Evolutionary conservation across 495 filamentous ascomycete species (phyloP).

Genomic region (Letharia lupina): DNA sequence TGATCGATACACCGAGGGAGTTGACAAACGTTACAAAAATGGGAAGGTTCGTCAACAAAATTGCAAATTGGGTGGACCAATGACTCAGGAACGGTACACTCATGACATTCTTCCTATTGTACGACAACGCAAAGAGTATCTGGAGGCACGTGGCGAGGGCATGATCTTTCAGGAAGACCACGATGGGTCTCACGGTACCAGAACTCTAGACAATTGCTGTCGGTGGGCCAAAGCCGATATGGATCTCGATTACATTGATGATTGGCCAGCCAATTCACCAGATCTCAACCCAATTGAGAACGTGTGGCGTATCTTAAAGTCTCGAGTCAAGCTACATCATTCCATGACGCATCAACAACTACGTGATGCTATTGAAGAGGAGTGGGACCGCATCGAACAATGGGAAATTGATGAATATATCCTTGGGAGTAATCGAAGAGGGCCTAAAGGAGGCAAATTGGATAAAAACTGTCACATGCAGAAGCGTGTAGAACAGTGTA

Average conservation of each 20-base stretch:
- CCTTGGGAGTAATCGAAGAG: too few relatives aligned
- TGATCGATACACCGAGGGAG: background rate
- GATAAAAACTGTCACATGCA: too few relatives aligned
- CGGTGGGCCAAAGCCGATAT: background rate
- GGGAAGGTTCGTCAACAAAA: background rate
- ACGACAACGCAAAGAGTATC: background rate
- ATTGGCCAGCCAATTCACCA: slow-evolving; percentile 11
- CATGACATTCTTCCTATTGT: slow-evolving; percentile 6
- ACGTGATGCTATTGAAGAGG: background rate
- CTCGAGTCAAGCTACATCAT: slow-evolving; percentile 9
- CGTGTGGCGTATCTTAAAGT: slow-evolving; percentile 15
- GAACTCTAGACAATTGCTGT: background rate
- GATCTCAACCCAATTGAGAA: slow-evolving; percentile 17
- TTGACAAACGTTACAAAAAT: slow-evolving; percentile 2
- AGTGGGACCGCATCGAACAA: background rate
- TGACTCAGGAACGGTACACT: slow-evolving; percentile 5
- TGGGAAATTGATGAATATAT: background rate
- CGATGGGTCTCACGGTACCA: slow-evolving; percentile 1
- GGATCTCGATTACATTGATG: slow-evolving; percentile 12
- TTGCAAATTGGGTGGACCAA: background rate
- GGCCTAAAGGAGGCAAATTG: too few relatives aligned
- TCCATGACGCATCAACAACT: slow-evolving; percentile 3
- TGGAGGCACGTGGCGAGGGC: background rate
- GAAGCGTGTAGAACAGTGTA: too few relatives aligned
- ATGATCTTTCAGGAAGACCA: slow-evolving; percentile 15